Evolutionary conservation across 1,284 basidiomycete genomes (phyloP).

Genomic region (Abortiporus biennis): DNA sequence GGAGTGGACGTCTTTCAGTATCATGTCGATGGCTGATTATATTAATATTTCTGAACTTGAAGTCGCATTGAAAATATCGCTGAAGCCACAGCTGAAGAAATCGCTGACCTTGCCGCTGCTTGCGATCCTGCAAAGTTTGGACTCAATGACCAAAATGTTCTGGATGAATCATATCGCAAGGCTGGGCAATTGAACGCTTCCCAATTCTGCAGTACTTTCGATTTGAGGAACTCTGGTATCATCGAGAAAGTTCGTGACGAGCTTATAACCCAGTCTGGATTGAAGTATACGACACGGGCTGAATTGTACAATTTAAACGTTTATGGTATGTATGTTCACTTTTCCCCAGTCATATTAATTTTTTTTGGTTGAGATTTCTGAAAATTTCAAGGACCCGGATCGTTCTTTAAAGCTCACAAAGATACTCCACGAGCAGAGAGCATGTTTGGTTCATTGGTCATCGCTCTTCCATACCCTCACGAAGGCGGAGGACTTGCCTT

Average conservation of each 20-base stretch:
- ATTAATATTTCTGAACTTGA: background rate
- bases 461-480: constrained; percentile 33
- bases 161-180: constrained; percentile 17
- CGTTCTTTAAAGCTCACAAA: constrained; percentile 35
- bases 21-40: too few species aligned
- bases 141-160: constrained; percentile 12
- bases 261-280: too few species aligned
- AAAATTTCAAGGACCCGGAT: background rate
- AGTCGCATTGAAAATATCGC: constrained; percentile 9
- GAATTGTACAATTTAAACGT: constrained; percentile 24
- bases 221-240: too few species aligned
- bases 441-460: constrained; percentile 41
- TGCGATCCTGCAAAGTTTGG: constrained; percentile 19
- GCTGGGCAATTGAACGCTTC: constrained; percentile 17
- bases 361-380: too few species aligned
- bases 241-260: constrained; percentile 9
- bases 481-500: constrained; percentile 33
- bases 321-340: constrained; percentile 17
- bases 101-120: constrained; percentile 9
- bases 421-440: constrained; percentile 30
- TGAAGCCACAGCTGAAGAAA: constrained; percentile 2
- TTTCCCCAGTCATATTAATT: background rate
- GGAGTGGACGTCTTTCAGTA: too few species aligned
- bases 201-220: too few species aligned
- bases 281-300: constrained; percentile 6